A percentile compares a stretch with the other conserved stretches of the same genome.
Evolutionary conservation across 768 basidiomycete species (phyloP).

Genomic region (Leccinum arenicola): DNA sequence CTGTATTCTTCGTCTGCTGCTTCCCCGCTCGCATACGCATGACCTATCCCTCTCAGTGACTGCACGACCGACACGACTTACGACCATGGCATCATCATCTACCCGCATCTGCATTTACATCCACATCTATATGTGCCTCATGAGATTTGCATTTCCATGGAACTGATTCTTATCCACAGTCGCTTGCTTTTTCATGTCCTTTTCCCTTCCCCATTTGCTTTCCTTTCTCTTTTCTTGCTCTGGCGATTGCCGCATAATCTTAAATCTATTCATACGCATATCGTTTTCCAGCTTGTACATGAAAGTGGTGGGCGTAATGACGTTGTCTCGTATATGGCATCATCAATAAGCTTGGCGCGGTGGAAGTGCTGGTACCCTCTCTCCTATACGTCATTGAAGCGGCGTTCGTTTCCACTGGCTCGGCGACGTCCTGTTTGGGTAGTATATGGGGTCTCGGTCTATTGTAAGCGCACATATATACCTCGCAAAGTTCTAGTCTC

Average conservation of each 20-base stretch:
- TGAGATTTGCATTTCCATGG: conserved; percentile 2
- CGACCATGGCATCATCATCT: neutral
- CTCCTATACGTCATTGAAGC: neutral
- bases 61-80: neutral
- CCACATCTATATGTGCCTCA: neutral
- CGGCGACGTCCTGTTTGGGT: neutral
- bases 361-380: neutral
- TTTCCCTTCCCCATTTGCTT: neutral
- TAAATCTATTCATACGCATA: conserved; percentile 5
- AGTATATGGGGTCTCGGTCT: neutral
- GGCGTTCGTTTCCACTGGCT: neutral
- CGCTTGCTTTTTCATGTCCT: neutral
- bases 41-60: neutral
- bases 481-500: neutral
- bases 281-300: neutral
- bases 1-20: neutral
- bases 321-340: neutral
- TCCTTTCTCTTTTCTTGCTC: neutral
- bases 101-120: neutral
- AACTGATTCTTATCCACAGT: neutral
- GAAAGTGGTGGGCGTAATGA: neutral
- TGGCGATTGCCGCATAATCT: neutral
- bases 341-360: neutral
- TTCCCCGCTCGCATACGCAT: neutral
- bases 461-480: neutral